phyloP scores from a whole-genome alignment of 2,329 filamentous ascomycete genomes.

The Dactylonectria estremocensis region DNA sequence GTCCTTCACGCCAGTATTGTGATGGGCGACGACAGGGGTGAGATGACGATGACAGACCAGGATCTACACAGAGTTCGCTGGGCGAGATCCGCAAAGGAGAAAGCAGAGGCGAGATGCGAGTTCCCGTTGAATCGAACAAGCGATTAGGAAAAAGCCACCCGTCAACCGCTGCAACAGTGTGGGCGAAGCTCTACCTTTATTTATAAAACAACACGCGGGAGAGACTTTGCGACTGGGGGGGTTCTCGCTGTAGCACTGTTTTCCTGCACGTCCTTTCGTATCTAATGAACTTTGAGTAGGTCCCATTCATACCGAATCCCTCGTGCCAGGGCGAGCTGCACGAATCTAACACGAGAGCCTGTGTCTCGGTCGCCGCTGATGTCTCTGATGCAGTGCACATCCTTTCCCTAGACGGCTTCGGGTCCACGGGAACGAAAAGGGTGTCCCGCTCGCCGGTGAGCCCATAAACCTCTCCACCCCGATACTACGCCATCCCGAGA shows the following conservation, averaged over 20 bases:
- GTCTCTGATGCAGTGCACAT: conserved; percentile 15
- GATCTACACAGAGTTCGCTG: conserved; percentile 23
- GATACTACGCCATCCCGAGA: not conserved
- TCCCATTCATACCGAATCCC: not conserved
- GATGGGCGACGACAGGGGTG: not conserved
- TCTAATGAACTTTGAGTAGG: not conserved
- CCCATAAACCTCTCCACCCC: not conserved
- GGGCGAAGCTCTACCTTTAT: conserved; percentile 22
- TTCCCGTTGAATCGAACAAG: conserved; percentile 12
- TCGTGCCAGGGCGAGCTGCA: not conserved
- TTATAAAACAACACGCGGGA: conserved; percentile 13
- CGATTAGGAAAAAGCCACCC: conserved; percentile 6
- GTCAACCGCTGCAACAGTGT: conserved; percentile 5
- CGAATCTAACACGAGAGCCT: not conserved
- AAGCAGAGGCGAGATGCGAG: not conserved
- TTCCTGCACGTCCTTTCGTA: not conserved
- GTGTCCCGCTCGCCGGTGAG: not conserved
- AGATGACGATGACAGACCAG: not conserved
- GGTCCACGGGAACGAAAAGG: not conserved
- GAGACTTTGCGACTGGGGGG: not conserved
- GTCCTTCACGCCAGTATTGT: not conserved
- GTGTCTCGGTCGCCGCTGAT: conserved; percentile 7
- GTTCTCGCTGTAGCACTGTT: not conserved
- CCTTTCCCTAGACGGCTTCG: conserved; percentile 9
- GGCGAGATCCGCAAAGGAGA: conserved; percentile 1